Evolutionary conservation across 495 filamentous ascomycete genomes (phyloP), one percentile per base, ranked within the genome.

Genomic region (Pyrenula massariospora): DNA sequence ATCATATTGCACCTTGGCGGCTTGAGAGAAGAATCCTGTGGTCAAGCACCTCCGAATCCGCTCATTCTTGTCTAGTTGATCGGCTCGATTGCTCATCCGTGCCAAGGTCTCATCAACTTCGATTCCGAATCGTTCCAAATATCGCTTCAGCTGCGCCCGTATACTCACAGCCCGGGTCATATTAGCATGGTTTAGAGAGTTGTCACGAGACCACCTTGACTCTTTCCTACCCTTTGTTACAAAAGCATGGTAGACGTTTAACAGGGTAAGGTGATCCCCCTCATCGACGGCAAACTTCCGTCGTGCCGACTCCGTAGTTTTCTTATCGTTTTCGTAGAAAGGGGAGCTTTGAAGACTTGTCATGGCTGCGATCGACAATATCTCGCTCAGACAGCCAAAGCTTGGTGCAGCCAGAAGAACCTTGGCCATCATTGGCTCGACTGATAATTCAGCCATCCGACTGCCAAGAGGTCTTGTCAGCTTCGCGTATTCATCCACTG

Each of bases 371-470:
- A 97, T 95, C 5, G 84, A 85, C 15, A 99, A 74, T 22, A 96
- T 86, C 68, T 96, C 91, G 63, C 83, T 86, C 24, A 91, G 68
- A 64, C 91, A 96, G 24, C 76, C 76, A 68, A 95, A 93, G 15
- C 75, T 72, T 1, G 83, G 71, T 0, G 89, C 88, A n/a, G 82
- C 80, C 15, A 96, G 82, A 10, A 96, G 78, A 5, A 88, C 90
- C 68, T 92, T 95, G 12, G 84, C 88, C 83, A 96, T 91, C 91
- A 96, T 96, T 1, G 94, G 94, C 61, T 96, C 91, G 15, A 97
- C 81, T 0, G 91, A 86, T 58, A 99, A 77, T 69, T 97, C 94
- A 8, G 94, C 93, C 90, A 99, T 96, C 53, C 92, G 81, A 54
- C 80, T 73, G 1, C 94, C 93, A 22, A 95, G 73, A 0, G 93